These are phyloP conservation scores for Harringtonia aguacate DNA, from an alignment of 2,329 filamentous ascomycete genomes.

Conservation along the genomic window DNA sequence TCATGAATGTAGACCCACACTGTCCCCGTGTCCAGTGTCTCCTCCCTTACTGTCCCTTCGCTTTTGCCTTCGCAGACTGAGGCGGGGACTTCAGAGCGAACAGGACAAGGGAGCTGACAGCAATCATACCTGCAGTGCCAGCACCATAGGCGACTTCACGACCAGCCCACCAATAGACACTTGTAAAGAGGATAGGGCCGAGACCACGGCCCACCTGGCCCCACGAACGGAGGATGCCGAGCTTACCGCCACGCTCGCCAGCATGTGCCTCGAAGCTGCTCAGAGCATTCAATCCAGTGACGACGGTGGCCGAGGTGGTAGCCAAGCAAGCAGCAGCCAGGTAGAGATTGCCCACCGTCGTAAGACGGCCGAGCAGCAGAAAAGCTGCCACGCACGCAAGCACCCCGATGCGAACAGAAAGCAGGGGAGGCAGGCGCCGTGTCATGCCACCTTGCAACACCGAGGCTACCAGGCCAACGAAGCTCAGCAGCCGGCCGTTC, in stretches of 20 bases:
- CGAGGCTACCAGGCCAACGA: constrained; percentile 82
- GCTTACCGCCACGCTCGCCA: constrained; percentile 71
- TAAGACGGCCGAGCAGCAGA: constrained; percentile 61
- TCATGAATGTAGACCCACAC: no score
- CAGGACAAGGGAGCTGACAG: constrained; percentile 62
- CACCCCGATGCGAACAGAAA: constrained; percentile 71
- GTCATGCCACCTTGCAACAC: constrained; percentile 91
- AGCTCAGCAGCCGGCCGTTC: constrained; percentile 79
- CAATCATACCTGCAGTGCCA: constrained; percentile 70
- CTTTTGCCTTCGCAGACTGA: constrained; percentile 16
- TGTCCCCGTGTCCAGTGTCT: no score
- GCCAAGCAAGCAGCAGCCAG: constrained; percentile 74
- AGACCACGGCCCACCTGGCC: constrained; percentile 82
- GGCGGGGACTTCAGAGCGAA: constrained; percentile 57
- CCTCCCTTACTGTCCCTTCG: constrained; percentile 5
- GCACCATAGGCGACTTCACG: constrained; percentile 73
- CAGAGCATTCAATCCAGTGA: constrained; percentile 84
- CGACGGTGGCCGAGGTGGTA: constrained; percentile 85
- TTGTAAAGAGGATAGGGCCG: constrained; percentile 84
- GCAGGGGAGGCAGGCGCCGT: constrained; percentile 68
- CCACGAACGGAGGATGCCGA: constrained; percentile 71
- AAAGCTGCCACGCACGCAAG: constrained; percentile 70
- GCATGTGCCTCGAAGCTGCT: constrained; percentile 80
- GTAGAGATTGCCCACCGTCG: constrained; percentile 62
- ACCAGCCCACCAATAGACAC: constrained; percentile 97